phyloP scores from a whole-genome alignment of 108 stramenopile species.

The Cyclotella choctawhatcheeana region DNA sequence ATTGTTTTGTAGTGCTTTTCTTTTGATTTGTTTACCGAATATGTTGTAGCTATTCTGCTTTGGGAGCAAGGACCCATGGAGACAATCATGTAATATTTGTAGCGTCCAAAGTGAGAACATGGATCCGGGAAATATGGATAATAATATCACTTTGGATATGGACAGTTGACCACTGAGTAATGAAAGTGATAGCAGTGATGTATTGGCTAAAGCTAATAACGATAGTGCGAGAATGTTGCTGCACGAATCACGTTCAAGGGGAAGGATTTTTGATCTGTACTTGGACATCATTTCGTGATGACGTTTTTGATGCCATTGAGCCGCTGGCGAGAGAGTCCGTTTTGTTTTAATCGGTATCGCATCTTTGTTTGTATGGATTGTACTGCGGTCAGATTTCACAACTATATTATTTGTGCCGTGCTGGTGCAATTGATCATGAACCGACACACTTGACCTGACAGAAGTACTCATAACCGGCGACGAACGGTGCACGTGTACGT shows the following conservation, averaged over 20 bases:
- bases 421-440: too few species aligned
- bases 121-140: conserved; percentile 72
- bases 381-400: too few species aligned
- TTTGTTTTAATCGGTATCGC: not conserved
- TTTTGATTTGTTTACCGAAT: conserved; percentile 27
- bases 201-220: conserved; percentile 59
- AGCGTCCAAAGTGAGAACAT: conserved; percentile 78
- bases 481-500: too few species aligned
- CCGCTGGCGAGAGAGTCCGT: conserved; percentile 46
- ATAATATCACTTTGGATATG: conserved; percentile 21
- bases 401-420: too few species aligned
- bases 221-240: conserved; percentile 60
- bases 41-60: conserved; percentile 24
- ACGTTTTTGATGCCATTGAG: conserved; percentile 75
- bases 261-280: conserved; percentile 58
- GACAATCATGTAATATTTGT: conserved; percentile 72
- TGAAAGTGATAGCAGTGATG: conserved; percentile 50
- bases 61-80: conserved; percentile 67
- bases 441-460: too few species aligned
- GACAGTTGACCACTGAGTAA: conserved; percentile 41
- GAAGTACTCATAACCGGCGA: too few species aligned
- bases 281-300: conserved; percentile 67
- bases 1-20: conserved; percentile 51
- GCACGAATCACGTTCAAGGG: conserved; percentile 57
- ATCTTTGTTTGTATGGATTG: not conserved